A percentile compares a stretch with the other conserved stretches of the same genome.
Evolutionary conservation across 345 rosid species (phyloP).

Genomic region (Eucalyptus pauciflora): DNA sequence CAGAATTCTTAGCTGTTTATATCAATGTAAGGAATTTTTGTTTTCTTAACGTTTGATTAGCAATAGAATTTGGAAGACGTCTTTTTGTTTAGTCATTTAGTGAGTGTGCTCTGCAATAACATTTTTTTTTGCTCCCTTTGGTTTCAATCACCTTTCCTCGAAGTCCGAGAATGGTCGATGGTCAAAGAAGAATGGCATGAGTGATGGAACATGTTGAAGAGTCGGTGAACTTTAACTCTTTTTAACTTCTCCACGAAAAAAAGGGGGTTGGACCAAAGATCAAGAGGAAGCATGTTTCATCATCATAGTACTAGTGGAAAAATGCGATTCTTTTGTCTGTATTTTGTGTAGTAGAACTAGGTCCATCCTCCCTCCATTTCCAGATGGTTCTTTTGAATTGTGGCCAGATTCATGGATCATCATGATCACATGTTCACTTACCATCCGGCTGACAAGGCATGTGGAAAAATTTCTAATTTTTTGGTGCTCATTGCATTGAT

Average conservation of each 20-base stretch:
- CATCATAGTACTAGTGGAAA: not conserved
- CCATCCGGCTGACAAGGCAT: not conserved
- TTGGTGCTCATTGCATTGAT: not conserved
- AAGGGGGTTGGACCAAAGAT: not conserved
- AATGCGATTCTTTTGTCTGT: not conserved
- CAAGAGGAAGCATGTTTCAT: not conserved
- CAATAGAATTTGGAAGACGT: not conserved
- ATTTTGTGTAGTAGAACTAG: not conserved
- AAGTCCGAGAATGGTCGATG: not conserved
- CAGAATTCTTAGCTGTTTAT: not conserved
- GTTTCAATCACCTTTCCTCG: not conserved
- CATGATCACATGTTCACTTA: not conserved
- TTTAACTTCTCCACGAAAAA: not conserved
- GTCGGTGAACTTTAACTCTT: not conserved
- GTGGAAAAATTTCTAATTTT: not conserved
- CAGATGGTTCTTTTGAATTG: not conserved
- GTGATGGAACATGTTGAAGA: not conserved
- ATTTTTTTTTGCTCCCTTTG: not conserved
- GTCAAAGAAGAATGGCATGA: not conserved
- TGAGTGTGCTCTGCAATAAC: not conserved
- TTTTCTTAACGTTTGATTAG: not conserved
- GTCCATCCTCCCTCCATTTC: not conserved
- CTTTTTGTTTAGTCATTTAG: not conserved
- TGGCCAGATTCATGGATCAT: not conserved
- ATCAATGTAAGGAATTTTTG: accelerated